Percentiles rank a stretch among this genome's conserved stretches.
Conservation (phyloP, 208 protist genomes). For the Acanthamoeba lenticulata region DNA sequence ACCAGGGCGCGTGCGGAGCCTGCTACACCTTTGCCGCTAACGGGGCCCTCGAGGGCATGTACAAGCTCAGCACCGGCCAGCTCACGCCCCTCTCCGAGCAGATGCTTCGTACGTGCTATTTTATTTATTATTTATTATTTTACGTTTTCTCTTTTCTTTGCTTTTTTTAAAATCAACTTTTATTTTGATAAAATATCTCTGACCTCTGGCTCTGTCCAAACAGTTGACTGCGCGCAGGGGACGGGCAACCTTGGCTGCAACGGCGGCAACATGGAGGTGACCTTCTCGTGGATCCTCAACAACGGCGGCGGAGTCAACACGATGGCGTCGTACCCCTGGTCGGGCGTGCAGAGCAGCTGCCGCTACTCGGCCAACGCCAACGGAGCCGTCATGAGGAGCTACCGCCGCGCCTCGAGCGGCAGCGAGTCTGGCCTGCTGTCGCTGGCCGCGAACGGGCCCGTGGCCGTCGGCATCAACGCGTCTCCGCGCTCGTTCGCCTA, state of each 20-base stretch:
- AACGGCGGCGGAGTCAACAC: conserved; percentile 16
- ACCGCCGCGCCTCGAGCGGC: background rate
- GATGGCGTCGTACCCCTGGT: background rate
- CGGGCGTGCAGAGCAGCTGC: conserved; percentile 18
- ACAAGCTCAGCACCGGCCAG: conserved; percentile 71
- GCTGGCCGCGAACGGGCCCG: conserved; percentile 82
- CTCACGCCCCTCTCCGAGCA: conserved; percentile 61
- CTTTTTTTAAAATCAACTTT: no score
- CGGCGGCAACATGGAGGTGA: conserved; percentile 29
- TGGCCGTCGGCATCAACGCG: conserved; percentile 94
- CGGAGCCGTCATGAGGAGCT: conserved; percentile 2
- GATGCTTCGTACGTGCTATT: background rate
- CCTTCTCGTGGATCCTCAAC: conserved; percentile 12
- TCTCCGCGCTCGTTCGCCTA: conserved; percentile 83
- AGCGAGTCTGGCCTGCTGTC: conserved; percentile 9
- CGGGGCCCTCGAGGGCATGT: conserved; percentile 92
- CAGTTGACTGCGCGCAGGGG: conserved; percentile 32
- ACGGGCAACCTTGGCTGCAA: conserved; percentile 37
- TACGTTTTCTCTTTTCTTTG: no score
- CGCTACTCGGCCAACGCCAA: conserved; percentile 18
- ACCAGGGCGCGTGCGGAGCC: conserved; percentile 95
- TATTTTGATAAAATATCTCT: no score
- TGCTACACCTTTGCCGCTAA: conserved; percentile 97
- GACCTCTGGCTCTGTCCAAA: background rate
- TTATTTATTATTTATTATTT: background rate